Conservation (phyloP, 331 rosid species). For the Quercus phellos region DNA sequence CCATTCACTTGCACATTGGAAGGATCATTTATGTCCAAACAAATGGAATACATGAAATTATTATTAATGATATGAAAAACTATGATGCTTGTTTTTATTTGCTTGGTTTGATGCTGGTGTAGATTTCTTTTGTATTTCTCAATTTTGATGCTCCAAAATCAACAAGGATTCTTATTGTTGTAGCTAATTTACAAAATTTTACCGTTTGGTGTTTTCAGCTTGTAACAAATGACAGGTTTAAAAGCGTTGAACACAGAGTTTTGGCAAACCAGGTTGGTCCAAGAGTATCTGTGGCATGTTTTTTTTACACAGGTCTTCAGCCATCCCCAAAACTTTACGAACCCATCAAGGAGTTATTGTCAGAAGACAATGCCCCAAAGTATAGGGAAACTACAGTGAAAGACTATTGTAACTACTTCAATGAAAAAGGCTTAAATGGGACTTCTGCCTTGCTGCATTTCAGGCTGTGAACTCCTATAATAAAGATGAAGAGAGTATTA, state of each 20-base stretch:
- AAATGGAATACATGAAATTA: too few species aligned
- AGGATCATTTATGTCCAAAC: too few species aligned
- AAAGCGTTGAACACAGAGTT: constrained; percentile 33
- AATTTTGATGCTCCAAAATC: not conserved
- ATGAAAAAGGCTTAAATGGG: constrained; percentile 7
- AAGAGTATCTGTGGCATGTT: constrained; percentile 29
- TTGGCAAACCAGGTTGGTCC: constrained; percentile 11
- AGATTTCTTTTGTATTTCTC: not conserved
- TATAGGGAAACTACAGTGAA: constrained; percentile 18
- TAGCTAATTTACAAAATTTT: not conserved
- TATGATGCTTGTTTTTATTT: not conserved
- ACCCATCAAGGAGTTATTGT: constrained; percentile 31
- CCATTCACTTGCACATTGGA: too few species aligned
- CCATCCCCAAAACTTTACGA: constrained; percentile 18
- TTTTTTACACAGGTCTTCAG: constrained; percentile 8
- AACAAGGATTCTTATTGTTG: too few species aligned
- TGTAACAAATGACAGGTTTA: constrained; percentile 30
- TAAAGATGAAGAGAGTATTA: not conserved
- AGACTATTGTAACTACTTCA: not conserved
- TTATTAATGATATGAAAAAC: too few species aligned
- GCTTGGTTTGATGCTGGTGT: not conserved
- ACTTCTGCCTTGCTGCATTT: not conserved
- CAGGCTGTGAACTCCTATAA: not conserved
- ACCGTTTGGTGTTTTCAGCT: constrained; percentile 7
- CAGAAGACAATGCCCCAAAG: constrained; percentile 21